Evolutionary conservation across 2,329 filamentous ascomycete genomes (phyloP).

Genomic region (Aspergillus brasiliensis): DNA sequence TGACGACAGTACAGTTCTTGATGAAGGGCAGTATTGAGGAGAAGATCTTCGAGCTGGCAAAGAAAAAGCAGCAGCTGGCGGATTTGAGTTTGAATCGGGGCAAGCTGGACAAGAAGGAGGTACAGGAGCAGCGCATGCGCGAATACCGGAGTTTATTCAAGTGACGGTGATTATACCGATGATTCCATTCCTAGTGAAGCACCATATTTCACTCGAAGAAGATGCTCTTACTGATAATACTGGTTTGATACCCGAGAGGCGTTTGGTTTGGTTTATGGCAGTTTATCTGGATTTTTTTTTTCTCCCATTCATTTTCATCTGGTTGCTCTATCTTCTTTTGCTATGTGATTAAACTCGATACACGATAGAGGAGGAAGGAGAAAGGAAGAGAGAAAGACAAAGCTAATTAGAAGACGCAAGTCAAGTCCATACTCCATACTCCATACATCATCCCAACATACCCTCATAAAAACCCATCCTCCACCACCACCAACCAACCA

Average conservation of each 20-base stretch:
- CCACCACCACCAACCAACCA: neutral
- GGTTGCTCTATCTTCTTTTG: neutral
- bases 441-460: neutral
- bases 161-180: conserved; percentile 23
- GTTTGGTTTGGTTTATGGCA: neutral
- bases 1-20: conserved; percentile 84
- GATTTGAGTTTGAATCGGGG: conserved; percentile 78
- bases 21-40: conserved; percentile 92
- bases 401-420: conserved; percentile 17
- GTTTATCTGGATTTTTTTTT: neutral
- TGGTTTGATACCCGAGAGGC: conserved; percentile 6
- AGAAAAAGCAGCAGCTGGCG: conserved; percentile 89
- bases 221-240: neutral
- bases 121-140: conserved; percentile 65
- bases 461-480: neutral
- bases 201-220: neutral
- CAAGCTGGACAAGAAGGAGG: conserved; percentile 61
- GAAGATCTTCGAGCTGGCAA: conserved; percentile 85
- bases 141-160: conserved; percentile 63
- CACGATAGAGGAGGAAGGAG: conserved; percentile 13
- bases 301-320: neutral
- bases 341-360: neutral
- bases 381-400: too few species aligned
- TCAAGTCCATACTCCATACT: conserved; percentile 3
- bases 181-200: neutral